Evolutionary conservation across 495 filamentous ascomycete species (phyloP), one percentile per base, ranked within the genome.

Genomic region (Aspergillus baeticus): DNA sequence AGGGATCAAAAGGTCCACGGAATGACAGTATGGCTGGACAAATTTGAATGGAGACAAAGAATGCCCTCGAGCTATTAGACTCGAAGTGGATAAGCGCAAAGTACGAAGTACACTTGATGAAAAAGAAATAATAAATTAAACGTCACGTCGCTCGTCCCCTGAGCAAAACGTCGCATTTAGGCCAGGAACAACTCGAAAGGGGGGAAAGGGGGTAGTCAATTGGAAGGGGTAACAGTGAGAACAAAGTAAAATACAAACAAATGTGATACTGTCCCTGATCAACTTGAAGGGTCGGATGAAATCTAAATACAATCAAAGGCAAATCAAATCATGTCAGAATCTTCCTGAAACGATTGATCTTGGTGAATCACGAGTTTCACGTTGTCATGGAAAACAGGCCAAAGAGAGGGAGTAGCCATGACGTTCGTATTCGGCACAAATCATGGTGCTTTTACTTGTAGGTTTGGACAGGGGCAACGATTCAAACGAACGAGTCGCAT

Each of bases 1-100:
- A 50, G 20, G 34, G 47, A 34, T 58, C 59, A 60, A 64, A 63
- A 53, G 58, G 29, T 64, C 60, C 54, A 62, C 61, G 42, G 60
- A 44, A 57, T 57, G 45, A 36, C 54, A 50, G 54, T 15, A 57
- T 46, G 41, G 26, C 26, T 4, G 15, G 10, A 38, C 29, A 38
- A 22, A 13, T 22, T 57, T 37, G 37, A 57, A 57, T 58, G 48
- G 37, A 46, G 52, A 57, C 53, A 50, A 49, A 57, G 35, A 57
- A 50, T 35, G 45, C 23, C 36, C 36, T 35, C 22, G 11, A 29
- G 18, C 18, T 43, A 11, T 54, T 39, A 49, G 15, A 34, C 57
- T 49, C 1, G 43, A 59, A 59, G 20, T 10, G 50, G 57, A 59
- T 48, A 59, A 53, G 56, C 29, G 49, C 31, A n/a, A 58, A 47